Percentiles rank a stretch among this genome's conserved stretches.
These are phyloP conservation scores for Biscogniauxia sp. DNA, from an alignment of 2,329 filamentous ascomycete genomes.

Conservation along the genomic window DNA sequence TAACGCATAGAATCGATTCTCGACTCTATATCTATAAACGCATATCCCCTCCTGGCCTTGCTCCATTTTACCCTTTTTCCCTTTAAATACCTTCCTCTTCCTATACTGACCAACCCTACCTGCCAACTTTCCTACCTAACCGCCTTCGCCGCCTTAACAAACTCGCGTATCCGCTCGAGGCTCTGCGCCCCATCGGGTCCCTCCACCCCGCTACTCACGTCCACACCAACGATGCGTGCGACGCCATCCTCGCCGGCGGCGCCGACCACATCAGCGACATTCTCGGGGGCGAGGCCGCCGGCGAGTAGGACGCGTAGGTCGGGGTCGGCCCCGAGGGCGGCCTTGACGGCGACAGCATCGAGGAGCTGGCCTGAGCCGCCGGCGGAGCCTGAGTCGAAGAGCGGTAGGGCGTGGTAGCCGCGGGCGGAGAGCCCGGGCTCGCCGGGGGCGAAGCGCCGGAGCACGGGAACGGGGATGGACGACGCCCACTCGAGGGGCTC, in stretches of 20 bases:
- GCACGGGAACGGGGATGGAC: constrained; percentile 87
- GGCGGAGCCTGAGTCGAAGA: constrained; percentile 77
- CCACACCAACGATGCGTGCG: constrained; percentile 73
- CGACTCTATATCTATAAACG: no score
- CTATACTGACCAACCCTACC: not conserved
- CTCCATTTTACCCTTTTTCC: not conserved
- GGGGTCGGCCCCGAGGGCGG: constrained; percentile 62
- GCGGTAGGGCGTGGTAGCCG: constrained; percentile 78
- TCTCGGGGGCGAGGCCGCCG: constrained; percentile 78
- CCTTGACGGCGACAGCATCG: constrained; percentile 67
- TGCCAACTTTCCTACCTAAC: constrained; percentile 40
- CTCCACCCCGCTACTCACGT: constrained; percentile 94
- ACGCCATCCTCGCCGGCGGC: constrained; percentile 58
- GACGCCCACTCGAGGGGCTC: constrained; percentile 91
- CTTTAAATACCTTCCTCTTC: not conserved
- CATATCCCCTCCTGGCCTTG: not conserved
- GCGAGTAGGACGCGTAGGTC: constrained; percentile 78
- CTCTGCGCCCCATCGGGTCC: constrained; percentile 76
- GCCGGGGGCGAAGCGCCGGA: constrained; percentile 77
- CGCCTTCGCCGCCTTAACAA: constrained; percentile 72
- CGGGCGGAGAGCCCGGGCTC: constrained; percentile 69
- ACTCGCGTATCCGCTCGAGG: constrained; percentile 74
- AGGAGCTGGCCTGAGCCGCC: constrained; percentile 75
- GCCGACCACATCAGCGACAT: constrained; percentile 66
- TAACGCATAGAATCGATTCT: no score